Percentiles rank a stretch among this genome's conserved stretches.
Conservation (phyloP, 352 stramenopile genomes). For the Phytophthora lateralis region DNA sequence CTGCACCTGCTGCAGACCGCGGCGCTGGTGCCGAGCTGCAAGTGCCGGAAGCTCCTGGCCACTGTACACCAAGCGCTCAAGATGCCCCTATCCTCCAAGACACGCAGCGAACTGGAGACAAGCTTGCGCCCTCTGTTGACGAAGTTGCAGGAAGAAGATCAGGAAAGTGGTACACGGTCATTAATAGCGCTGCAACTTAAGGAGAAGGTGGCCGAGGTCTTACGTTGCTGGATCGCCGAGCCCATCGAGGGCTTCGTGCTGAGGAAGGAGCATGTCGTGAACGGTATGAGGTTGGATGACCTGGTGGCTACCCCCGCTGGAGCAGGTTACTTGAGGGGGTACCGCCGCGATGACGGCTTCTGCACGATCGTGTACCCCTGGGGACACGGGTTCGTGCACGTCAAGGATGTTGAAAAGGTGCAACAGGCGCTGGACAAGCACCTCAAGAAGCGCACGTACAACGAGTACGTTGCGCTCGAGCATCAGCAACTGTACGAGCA, state of each 20-base stretch:
- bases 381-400: constrained; percentile 74
- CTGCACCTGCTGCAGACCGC: constrained; percentile 72
- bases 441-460: constrained; percentile 52
- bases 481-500: constrained; percentile 78
- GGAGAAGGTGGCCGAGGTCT: constrained; percentile 66
- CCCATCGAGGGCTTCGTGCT: constrained; percentile 72
- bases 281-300: constrained; percentile 63
- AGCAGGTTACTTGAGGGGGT: constrained; percentile 64
- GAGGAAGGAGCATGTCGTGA: constrained; percentile 67
- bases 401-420: constrained; percentile 56
- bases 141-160: constrained; percentile 13
- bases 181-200: constrained; percentile 57
- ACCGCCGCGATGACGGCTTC: constrained; percentile 57
- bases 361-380: constrained; percentile 78
- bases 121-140: constrained; percentile 36
- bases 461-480: constrained; percentile 63
- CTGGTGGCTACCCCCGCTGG: constrained; percentile 67
- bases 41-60: constrained; percentile 53
- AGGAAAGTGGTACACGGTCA: neutral
- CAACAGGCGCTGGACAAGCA: constrained; percentile 40
- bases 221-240: constrained; percentile 74
- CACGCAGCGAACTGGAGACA: constrained; percentile 38
- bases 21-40: constrained; percentile 65
- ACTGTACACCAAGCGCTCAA: constrained; percentile 56
- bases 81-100: constrained; percentile 42